These are phyloP conservation scores for Thalia dealbata DNA, from an alignment of 176 grass and related monocot species.

Conservation along the genomic window DNA sequence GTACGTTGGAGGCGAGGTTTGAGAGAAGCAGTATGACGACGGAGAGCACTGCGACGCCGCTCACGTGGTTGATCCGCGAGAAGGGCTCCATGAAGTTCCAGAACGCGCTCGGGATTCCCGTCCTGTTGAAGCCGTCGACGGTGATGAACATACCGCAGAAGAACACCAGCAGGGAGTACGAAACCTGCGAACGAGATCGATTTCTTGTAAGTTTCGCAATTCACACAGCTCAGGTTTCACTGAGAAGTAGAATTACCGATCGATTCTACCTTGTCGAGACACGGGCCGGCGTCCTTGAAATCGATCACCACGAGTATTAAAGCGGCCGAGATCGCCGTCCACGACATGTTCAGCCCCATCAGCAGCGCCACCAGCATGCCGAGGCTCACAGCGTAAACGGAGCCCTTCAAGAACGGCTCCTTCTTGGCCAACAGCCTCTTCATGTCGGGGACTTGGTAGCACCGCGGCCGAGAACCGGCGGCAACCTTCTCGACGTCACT, in stretches of 20 bases:
- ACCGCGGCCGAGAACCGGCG: no score
- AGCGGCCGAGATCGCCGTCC: constrained; percentile 84
- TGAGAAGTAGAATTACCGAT: not conserved
- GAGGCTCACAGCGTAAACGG: constrained; percentile 61
- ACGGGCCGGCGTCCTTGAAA: constrained; percentile 83
- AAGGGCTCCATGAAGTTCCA: constrained; percentile 84
- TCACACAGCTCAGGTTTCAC: not conserved
- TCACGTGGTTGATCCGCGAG: constrained; percentile 41
- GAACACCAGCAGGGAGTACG: constrained; percentile 77
- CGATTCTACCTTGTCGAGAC: constrained; percentile 69
- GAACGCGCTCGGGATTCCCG: constrained; percentile 64
- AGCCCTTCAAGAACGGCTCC: constrained; percentile 36
- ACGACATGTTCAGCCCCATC: constrained; percentile 80
- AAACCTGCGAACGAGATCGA: constrained; percentile 43
- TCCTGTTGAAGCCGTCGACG: constrained; percentile 87
- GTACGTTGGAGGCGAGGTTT: constrained; percentile 84
- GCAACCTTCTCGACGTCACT: not conserved
- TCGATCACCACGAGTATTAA: constrained; percentile 80
- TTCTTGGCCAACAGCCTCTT: constrained; percentile 20
- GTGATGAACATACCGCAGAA: constrained; percentile 99
- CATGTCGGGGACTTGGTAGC: constrained; percentile 6
- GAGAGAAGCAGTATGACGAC: constrained; percentile 67
- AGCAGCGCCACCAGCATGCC: constrained; percentile 63
- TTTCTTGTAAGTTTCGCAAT: not conserved
- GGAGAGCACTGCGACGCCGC: constrained; percentile 35